Evolutionary conservation across 768 basidiomycete genomes (phyloP), one percentile per base, ranked within the genome.

Genomic region (Russula vinacea): DNA sequence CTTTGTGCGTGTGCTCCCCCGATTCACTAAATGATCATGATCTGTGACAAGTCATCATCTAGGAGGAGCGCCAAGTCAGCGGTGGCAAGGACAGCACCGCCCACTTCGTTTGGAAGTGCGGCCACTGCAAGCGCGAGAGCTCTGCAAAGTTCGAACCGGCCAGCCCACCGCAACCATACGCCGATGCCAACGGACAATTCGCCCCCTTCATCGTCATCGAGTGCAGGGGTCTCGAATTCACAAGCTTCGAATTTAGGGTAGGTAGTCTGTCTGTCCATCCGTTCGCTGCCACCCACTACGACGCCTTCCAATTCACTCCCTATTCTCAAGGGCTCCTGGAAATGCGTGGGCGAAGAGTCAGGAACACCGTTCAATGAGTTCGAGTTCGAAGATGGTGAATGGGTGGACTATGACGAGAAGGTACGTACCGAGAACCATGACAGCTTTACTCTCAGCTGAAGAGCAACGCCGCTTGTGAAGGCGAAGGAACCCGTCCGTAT

Each of bases 321-420:
- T 37, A 45, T 60, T 42, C 14, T n/a, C 54, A 65, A 94, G 90
- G 93, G 93, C 0, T 75, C 70, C 1, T 96, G 93, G 93, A 84
- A 80, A 70, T 92, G 90, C 68, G 78, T 79, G 49, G 93, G 94
- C 8, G 73, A 72, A 5, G 81, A 79, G 44, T 79, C 78, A 1
- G 81, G 82, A 7, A 82, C 82, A 0, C 60, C 72, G 5, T 94
- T 94, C 71, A 54, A 76, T 10, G 84, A 91, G 3, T 80, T 91
- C n/a, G 85, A 87, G 37, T 76, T 92, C 47, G 73, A 73, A 1
- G 84, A 87, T 32, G 83, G 79, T 3, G 85, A 87, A 72, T 96
- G 94, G 94, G 83, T 79, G 14, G 93, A 94, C 70, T 96, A 96
- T 68, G 93, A 96, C 68, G 93, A 96, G 74, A 92, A 94, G 82